Evolutionary conservation across 805 yeast species (phyloP), one percentile per base, ranked within the genome.

Genomic region (Helenozyma rhizophorensis): DNA sequence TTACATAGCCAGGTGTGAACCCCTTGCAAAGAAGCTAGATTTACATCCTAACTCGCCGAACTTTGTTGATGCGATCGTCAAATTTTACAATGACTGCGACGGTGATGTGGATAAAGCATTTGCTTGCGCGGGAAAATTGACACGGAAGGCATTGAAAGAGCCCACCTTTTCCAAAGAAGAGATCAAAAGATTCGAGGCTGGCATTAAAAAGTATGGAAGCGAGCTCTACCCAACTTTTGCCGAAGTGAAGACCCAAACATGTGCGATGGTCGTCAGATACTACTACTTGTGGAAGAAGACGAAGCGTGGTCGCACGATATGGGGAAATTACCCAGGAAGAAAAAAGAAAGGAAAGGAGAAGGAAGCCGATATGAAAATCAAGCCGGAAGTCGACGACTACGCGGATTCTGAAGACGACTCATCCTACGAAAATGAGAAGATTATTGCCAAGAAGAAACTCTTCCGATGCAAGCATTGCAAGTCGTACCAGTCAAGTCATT

Each of bases 221-320:
- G 95, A 89, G 47, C 60, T 93, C 18, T 78, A 76, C 51, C 86
- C 82, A 0, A 89, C 86, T 0, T 75, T 53, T 42, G 74, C 78
- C 50, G 75, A 72, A 36, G 93, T 90, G n/a, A 72, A 72, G 19
- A 72, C 88, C 0, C 94, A 84, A 47, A 65, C 87, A 0, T 63
- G 78, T 34, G 74, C 89, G 0, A 84, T 81, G 80, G 68, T 88
- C 42, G 97, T 90, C 2, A 61, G 97, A 36, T 88, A 71, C 53
- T 90, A 87, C 50, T 90, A 90, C 49, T 62, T 86, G 33, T 90
- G 97, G 97, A 89, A 89, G 58, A 89, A 89, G 54, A 82, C 95
- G 0, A 63, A 72, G 19, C 68, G 69, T 27, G 97, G 97, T 0
- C 78, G 74, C 41, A 51, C 54, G 25, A 83, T 87, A 12, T 85